phyloP scores from a whole-genome alignment of 2,329 filamentous ascomycete genomes.

The Plectosphaerella cucumerina region DNA sequence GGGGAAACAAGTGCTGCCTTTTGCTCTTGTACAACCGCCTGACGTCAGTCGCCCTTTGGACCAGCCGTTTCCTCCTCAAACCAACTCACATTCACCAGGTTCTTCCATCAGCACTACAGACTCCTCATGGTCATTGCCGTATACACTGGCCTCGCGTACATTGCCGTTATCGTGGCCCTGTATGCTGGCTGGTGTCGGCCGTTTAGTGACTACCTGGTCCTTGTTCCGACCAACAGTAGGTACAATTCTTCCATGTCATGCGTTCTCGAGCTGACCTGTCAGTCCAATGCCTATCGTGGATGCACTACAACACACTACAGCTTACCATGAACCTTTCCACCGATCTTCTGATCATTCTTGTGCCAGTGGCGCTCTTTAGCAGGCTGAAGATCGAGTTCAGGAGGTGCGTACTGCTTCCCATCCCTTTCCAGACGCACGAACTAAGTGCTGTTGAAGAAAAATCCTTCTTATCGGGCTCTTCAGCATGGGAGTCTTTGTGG shows the following conservation, averaged over 20 bases:
- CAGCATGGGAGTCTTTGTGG: no score
- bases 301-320: slow-evolving; percentile 8
- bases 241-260: no score
- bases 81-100: no score
- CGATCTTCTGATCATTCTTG: slow-evolving; percentile 5
- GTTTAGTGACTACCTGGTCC: slow-evolving; percentile 7
- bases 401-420: no score
- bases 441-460: no score
- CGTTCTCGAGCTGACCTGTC: no score
- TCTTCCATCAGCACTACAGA: no score
- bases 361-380: slow-evolving; percentile 7
- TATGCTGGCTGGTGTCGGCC: slow-evolving; percentile 10
- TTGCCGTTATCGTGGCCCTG: slow-evolving; percentile 6
- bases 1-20: slow-evolving; percentile 10
- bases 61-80: not conserved
- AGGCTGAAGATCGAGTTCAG: slow-evolving; percentile 1
- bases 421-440: no score
- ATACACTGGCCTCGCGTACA: slow-evolving; percentile 4
- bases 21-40: slow-evolving; percentile 7
- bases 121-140: not conserved
- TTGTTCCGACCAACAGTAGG: not conserved
- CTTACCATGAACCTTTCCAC: slow-evolving; percentile 10
- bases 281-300: slow-evolving; percentile 10
- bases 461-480: no score
- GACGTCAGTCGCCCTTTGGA: not conserved